Base-by-base conservation (phyloP, 1,284 basidiomycete species). In the Phaffia rhodozyma region DNA sequence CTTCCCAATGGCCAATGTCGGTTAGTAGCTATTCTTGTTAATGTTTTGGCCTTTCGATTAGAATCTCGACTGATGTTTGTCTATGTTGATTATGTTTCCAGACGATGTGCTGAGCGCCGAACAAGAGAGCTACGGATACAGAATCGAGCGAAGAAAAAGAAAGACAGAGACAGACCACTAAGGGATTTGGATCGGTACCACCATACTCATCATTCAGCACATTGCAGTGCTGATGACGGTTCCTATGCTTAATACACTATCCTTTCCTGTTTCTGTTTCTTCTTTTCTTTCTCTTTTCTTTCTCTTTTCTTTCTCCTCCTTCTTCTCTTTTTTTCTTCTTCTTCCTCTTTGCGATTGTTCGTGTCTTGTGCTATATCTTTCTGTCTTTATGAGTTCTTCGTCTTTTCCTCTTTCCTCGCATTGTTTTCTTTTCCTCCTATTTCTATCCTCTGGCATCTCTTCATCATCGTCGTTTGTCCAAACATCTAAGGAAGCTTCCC, bases 361-460 rank as follows among this genome's bases (percentile, higher is more conserved):
- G 13, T 43, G 7, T 43, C 38, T 55, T 30, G 18, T 55, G 27
- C 27, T 27, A 3, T 23, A 21, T 55, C 32, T 13, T 55, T 55
- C 18, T n/a, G 54, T 55, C 51, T 2, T 9, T 53, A 7, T 53
- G 25, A 2, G 21, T 29, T 55, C 20, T 27, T 55, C 25, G 27
- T 55, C 25, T 7, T 27, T 55, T 7, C n/a, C n/a, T 27, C 18
- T 29, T 2, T 6, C 76, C 78, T 68, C 58, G 79, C 63, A 91
- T 82, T 57, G 86, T 87, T 67, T 84, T 92, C 16, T 89, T 91
- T 5, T 85, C 83, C 32, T 34, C 32, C 32, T 34, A 16, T 93
- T 84, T 73, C 92, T 94, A 75, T 92, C 91, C 7, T 96, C 72
- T 90, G 88, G 78, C 91, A 96, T 51, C 86, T 71, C 71, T 83